A percentile compares a stretch with the other conserved stretches of the same genome.
Conservation (phyloP, 768 basidiomycete species). For the Tricholoma furcatifolium region DNA sequence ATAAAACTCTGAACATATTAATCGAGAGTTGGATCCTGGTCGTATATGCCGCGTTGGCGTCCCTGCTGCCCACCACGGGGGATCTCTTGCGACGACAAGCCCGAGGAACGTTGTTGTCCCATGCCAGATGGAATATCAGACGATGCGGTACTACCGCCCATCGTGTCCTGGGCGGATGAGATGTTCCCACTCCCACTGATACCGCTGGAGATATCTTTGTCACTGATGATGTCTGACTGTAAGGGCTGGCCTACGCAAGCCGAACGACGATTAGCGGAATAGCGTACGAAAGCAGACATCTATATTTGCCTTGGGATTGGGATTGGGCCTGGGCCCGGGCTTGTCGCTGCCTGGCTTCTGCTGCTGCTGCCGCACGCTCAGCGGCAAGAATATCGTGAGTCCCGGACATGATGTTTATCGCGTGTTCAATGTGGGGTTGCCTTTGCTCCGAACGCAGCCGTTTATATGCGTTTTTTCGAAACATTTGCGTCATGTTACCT, state of each 20-base stretch:
- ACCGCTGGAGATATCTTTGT: not conserved
- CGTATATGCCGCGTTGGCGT: not conserved
- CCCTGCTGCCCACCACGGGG: not conserved
- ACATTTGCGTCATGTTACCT: not conserved
- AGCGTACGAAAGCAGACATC: no score
- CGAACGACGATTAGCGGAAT: no score
- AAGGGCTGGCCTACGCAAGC: no score
- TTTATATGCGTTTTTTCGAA: not conserved
- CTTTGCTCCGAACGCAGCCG: not conserved
- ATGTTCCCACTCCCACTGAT: not conserved
- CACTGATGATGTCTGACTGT: not conserved
- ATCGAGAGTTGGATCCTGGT: not conserved
- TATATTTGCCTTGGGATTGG: no score
- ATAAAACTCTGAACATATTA: not conserved
- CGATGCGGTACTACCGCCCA: slow-evolving; percentile 2
- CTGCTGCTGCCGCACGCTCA: slow-evolving; percentile 1
- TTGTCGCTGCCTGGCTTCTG: not conserved
- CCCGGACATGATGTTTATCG: slow-evolving; percentile 3
- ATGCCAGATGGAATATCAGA: not conserved
- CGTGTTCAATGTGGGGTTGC: not conserved
- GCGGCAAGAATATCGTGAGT: slow-evolving; percentile 9
- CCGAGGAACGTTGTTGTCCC: not conserved
- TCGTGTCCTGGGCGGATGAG: not conserved
- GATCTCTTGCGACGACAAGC: not conserved
- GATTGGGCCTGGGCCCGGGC: no score